Evolutionary conservation across 1,139 yeast species (phyloP).

Genomic region (Zygosaccharomyces pseudobailii): DNA sequence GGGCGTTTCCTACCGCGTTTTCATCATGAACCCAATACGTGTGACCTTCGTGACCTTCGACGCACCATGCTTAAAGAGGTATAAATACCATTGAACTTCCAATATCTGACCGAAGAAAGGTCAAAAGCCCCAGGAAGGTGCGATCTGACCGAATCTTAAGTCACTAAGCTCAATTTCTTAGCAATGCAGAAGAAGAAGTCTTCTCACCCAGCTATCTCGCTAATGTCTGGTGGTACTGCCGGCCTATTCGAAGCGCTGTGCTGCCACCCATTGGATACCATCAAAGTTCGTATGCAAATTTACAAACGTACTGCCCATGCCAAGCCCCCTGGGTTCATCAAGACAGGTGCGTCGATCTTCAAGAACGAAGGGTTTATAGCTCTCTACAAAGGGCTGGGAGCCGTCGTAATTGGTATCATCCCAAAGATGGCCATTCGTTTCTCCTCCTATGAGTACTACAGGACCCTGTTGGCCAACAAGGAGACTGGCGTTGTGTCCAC

Average conservation of each 20-base stretch:
- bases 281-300: constrained; percentile 95
- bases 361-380: constrained; percentile 80
- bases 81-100: neutral
- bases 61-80: neutral
- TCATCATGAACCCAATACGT: neutral
- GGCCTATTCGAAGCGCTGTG: constrained; percentile 94
- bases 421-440: constrained; percentile 98
- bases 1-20: neutral
- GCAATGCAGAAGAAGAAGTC: constrained; percentile 29
- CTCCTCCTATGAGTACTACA: constrained; percentile 86
- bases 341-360: constrained; percentile 75
- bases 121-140: neutral
- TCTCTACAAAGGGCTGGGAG: constrained; percentile 92
- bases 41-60: neutral
- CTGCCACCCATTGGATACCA: constrained; percentile 93
- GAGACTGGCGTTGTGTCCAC: constrained; percentile 65
- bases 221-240: constrained; percentile 95
- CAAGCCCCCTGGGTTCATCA: constrained; percentile 82
- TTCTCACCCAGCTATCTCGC: constrained; percentile 57
- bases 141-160: neutral
- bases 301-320: constrained; percentile 49
- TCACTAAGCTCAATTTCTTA: constrained; percentile 3
- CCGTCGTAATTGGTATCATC: constrained; percentile 94
- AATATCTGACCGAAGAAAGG: neutral
- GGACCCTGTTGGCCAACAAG: constrained; percentile 58